Evolutionary conservation across 257 asterid genomes (phyloP), one percentile per base, ranked within the genome.

Genomic region (Solanum appendiculatum): DNA sequence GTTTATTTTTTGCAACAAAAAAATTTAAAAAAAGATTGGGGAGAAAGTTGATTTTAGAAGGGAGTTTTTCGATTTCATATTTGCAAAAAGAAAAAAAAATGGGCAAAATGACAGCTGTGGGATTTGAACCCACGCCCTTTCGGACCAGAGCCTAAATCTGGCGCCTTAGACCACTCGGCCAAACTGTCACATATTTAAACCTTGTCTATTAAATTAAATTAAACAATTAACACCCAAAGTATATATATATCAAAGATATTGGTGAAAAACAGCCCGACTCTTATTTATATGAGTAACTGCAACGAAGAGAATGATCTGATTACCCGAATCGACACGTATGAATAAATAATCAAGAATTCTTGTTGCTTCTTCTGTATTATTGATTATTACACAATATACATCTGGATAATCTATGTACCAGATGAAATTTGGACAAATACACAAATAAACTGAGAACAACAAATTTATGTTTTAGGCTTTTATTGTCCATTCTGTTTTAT

Each of bases 81-180:
- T 42, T 42, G 9, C 3, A n/a, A n/a, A 46, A 39, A 39, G 7
- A 40, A 48, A 51, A 16, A 51, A 51, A 16, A 5, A 2, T 16
- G n/a, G 63, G 5, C 0, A 69, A 72, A 34, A 0, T 95, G 98
- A 95, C 98, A 93, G 97, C 98, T 93, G 98, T 96, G 98, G 98
- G 98, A 95, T 95, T 96, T 96, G 98, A 95, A 96, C 98, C 98
- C 98, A 96, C 98, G 98, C 98, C 98, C 98, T 96, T 94, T 92
- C 98, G 95, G 98, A 94, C 98, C 98, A 93, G 97, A 95, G 99
- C 98, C 98, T 96, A 96, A 96, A 95, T 96, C 98, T 93, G 98
- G 98, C 99, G 97, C 98, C 98, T 97, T 97, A 95, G 98, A 97
- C 98, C 98, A 95, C 98, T 95, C 99, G 98, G 98, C 98, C 98